phyloP scores from a whole-genome alignment of 1,284 basidiomycete species.

The Rhizoctonia solani region DNA sequence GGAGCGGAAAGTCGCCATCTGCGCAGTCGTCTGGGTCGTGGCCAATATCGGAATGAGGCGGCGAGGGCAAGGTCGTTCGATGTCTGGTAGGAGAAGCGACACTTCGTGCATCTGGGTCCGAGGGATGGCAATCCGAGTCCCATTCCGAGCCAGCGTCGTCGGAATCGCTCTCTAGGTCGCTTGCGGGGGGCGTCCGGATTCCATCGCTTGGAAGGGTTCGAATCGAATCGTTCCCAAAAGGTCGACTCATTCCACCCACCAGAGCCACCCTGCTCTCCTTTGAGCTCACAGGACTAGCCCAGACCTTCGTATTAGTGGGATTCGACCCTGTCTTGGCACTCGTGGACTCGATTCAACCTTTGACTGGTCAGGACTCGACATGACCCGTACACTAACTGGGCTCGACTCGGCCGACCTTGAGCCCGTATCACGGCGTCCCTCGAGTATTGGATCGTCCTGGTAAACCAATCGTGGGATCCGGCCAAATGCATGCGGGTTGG shows the following conservation, averaged over 20 bases:
- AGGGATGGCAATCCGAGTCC: slow-evolving; percentile 19
- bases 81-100: slow-evolving; percentile 16
- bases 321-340: no score
- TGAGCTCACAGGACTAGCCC: no score
- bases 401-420: no score
- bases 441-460: slow-evolving; percentile 30
- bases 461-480: slow-evolving; percentile 24
- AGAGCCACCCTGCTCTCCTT: no score
- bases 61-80: background rate
- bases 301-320: no score
- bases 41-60: slow-evolving; percentile 3
- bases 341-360: no score
- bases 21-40: slow-evolving; percentile 24
- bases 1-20: slow-evolving; percentile 4
- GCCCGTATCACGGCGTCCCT: background rate
- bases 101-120: slow-evolving; percentile 18
- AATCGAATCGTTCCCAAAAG: no score
- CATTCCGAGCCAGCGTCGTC: slow-evolving; percentile 15
- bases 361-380: no score
- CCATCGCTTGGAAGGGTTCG: no score
- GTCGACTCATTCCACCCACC: no score
- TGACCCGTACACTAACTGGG: no score
- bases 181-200: background rate
- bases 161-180: background rate
- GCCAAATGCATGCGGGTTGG: slow-evolving; percentile 24